A percentile compares a stretch with the other conserved stretches of the same genome.
Evolutionary conservation across 306 rosid genomes (phyloP).

Genomic region (Adenanthera pavonina): DNA sequence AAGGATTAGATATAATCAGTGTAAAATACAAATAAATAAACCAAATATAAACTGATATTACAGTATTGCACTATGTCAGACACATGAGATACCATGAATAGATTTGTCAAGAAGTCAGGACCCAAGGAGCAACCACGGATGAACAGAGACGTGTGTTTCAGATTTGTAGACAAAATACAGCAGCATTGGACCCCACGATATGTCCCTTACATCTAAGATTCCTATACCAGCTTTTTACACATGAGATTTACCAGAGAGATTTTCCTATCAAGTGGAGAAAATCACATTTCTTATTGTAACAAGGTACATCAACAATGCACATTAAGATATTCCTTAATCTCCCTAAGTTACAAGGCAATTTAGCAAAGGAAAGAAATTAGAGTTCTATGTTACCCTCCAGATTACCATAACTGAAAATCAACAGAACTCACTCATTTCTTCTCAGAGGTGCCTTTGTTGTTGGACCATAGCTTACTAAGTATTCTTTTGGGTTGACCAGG

Average conservation of each 20-base stretch:
- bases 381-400: constrained; percentile 59
- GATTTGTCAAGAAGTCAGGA: constrained; percentile 49
- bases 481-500: constrained; percentile 88
- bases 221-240: constrained; percentile 49
- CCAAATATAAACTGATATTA: constrained; percentile 48
- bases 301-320: constrained; percentile 75
- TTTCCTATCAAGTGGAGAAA: constrained; percentile 50
- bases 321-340: constrained; percentile 59
- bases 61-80: constrained; percentile 45
- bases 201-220: constrained; percentile 68
- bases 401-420: constrained; percentile 48
- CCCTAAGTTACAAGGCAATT: constrained; percentile 69
- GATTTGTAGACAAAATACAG: constrained; percentile 64
- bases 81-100: constrained; percentile 47
- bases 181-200: constrained; percentile 62
- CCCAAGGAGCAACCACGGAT: constrained; percentile 49
- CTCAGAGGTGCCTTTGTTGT: constrained; percentile 69
- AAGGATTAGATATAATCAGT: constrained; percentile 33
- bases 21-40: constrained; percentile 40
- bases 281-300: constrained; percentile 65
- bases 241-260: constrained; percentile 53
- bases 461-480: constrained; percentile 88
- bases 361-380: constrained; percentile 39
- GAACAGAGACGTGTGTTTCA: constrained; percentile 59
- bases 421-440: constrained; percentile 70